phyloP scores from a whole-genome alignment of 2,329 filamentous ascomycete species.

The Plenodomus lindquistii region DNA sequence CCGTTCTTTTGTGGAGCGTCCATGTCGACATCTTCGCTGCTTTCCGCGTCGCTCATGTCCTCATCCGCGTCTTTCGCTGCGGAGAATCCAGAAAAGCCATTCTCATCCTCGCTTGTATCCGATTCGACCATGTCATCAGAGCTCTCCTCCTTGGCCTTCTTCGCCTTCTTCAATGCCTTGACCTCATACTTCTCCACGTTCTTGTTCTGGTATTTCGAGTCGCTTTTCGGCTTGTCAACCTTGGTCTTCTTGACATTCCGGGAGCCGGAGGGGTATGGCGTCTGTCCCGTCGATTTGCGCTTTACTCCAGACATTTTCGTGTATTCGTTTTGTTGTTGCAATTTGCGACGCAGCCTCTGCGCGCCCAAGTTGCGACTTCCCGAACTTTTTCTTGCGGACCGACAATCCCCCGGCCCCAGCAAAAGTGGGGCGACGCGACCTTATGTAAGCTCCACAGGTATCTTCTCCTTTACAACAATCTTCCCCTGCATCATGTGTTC shows the following conservation, averaged over 20 bases:
- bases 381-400: conserved; percentile 33
- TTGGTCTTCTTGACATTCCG: conserved; percentile 47
- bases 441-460: neutral
- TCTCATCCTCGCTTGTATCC: conserved; percentile 42
- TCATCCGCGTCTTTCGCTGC: conserved; percentile 31
- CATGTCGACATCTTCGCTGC: conserved; percentile 17
- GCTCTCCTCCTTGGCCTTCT: conserved; percentile 34
- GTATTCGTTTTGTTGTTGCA: conserved; percentile 6
- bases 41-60: conserved; percentile 25
- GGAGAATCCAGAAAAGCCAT: conserved; percentile 43
- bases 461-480: too few relatives aligned
- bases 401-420: conserved; percentile 10
- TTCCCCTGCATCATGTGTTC: neutral
- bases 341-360: conserved; percentile 4
- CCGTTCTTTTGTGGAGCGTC: conserved; percentile 17
- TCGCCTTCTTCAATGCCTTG: conserved; percentile 33
- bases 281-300: conserved; percentile 32
- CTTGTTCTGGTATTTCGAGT: conserved; percentile 29
- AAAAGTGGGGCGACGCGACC: conserved; percentile 2
- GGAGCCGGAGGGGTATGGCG: too few relatives aligned
- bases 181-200: conserved; percentile 32
- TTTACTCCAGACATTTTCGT: conserved; percentile 43
- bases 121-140: conserved; percentile 40
- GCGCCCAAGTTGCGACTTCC: conserved; percentile 21
- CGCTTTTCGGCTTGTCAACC: conserved; percentile 38